phyloP scores from a whole-genome alignment of 2,329 filamentous ascomycete species.

The Penicillium palitans region DNA sequence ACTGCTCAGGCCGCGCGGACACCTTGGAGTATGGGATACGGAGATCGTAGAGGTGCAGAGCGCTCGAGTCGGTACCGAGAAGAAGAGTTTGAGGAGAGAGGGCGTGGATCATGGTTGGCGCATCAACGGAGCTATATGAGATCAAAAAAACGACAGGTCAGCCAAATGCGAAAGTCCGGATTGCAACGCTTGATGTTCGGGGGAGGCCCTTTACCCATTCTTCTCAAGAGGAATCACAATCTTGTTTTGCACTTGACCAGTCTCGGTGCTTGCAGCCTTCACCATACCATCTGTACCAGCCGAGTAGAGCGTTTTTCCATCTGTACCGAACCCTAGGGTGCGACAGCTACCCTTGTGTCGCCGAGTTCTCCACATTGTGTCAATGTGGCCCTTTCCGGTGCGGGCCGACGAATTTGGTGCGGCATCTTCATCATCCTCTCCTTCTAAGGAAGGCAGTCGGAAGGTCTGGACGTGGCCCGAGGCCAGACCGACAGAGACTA shows the following conservation, averaged over 20 bases:
- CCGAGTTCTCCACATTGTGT: slow-evolving; percentile 80
- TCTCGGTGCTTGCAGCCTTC: slow-evolving; percentile 60
- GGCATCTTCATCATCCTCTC: slow-evolving; percentile 52
- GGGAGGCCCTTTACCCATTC: slow-evolving; percentile 40
- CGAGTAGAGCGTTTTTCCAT: slow-evolving; percentile 68
- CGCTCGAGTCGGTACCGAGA: slow-evolving; percentile 85
- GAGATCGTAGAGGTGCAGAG: slow-evolving; percentile 84
- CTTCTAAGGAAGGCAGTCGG: slow-evolving; percentile 63
- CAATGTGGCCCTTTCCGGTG: slow-evolving; percentile 72
- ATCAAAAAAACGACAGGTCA: slow-evolving; percentile 12
- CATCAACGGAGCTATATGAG: slow-evolving; percentile 57
- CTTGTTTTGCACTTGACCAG: slow-evolving; percentile 74
- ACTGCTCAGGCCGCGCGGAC: slow-evolving; percentile 68
- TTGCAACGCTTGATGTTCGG: slow-evolving; percentile 7
- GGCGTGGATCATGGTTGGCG: slow-evolving; percentile 77
- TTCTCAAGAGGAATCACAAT: slow-evolving; percentile 65
- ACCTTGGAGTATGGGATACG: slow-evolving; percentile 60
- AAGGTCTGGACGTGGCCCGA: slow-evolving; percentile 85
- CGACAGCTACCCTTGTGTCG: slow-evolving; percentile 94
- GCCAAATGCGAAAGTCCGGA: neutral
- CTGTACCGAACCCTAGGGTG: slow-evolving; percentile 72
- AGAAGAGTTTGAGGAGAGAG: slow-evolving; percentile 87
- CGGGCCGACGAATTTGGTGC: slow-evolving; percentile 45
- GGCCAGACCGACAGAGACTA: slow-evolving; percentile 82
- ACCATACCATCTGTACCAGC: slow-evolving; percentile 64